These are phyloP conservation scores for Russula sp. DNA, from an alignment of 768 basidiomycete species.

Conservation along the genomic window DNA sequence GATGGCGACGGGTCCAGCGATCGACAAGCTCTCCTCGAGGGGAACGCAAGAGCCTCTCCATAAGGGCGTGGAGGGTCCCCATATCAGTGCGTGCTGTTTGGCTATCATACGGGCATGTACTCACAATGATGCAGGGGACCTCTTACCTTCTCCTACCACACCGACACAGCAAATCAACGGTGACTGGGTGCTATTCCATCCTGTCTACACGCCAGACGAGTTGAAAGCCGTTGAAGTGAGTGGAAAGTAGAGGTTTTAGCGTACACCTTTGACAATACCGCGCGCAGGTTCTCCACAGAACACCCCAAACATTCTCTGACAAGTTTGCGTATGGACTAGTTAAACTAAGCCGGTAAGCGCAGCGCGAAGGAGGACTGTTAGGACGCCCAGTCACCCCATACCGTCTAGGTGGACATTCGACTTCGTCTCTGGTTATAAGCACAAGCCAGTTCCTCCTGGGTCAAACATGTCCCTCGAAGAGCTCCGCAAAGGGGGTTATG, in stretches of 20 bases:
- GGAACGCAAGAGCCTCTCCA: background rate
- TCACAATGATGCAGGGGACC: constrained; percentile 6
- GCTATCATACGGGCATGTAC: too few species aligned
- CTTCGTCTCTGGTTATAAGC: constrained; percentile 78
- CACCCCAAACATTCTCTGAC: constrained; percentile 63
- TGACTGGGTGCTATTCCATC: constrained; percentile 91
- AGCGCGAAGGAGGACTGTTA: background rate
- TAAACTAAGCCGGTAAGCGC: constrained; percentile 41
- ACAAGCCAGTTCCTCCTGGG: constrained; percentile 55
- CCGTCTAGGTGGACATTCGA: constrained; percentile 63
- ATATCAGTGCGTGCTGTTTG: background rate
- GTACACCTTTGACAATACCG: constrained; percentile 11
- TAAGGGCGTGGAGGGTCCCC: constrained; percentile 9
- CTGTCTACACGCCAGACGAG: constrained; percentile 78
- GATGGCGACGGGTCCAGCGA: background rate
- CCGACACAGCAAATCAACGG: constrained; percentile 35
- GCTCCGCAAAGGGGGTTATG: constrained; percentile 65
- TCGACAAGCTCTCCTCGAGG: constrained; percentile 2
- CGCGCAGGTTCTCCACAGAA: constrained; percentile 59
- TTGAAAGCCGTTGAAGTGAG: constrained; percentile 64
- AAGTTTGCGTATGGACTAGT: constrained; percentile 66
- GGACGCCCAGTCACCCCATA: background rate
- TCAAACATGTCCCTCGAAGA: constrained; percentile 65
- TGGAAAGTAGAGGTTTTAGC: background rate
- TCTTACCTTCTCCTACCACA: constrained; percentile 21